A percentile compares a stretch with the other conserved stretches of the same genome.
Evolutionary conservation across 768 basidiomycete species (phyloP).

Genomic region (Xerocomellus dryophilus): DNA sequence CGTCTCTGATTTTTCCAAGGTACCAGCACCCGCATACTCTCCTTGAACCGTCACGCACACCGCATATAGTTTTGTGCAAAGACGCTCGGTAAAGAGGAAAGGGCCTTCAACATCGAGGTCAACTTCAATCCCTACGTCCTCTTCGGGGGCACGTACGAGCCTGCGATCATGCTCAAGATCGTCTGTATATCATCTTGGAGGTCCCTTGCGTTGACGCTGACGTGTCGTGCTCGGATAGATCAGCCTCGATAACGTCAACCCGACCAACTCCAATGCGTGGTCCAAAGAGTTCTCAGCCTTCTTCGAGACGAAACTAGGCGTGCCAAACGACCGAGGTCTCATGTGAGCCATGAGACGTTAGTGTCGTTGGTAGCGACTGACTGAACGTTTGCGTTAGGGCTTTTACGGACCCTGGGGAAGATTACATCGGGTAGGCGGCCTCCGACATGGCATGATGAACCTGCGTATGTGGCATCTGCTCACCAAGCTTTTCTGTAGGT

Average conservation of each 20-base stretch:
- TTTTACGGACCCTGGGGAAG: slow-evolving; percentile 28
- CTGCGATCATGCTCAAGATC: slow-evolving; percentile 56
- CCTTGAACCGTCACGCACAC: neutral
- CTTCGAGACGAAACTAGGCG: slow-evolving; percentile 52
- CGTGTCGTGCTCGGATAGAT: slow-evolving; percentile 35
- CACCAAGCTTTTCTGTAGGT: slow-evolving; percentile 2
- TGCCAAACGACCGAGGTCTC: slow-evolving; percentile 54
- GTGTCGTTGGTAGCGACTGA: neutral
- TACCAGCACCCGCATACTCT: slow-evolving; percentile 14
- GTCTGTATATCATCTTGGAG: slow-evolving; percentile 39
- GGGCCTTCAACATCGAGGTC: slow-evolving; percentile 52
- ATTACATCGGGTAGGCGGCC: slow-evolving; percentile 22
- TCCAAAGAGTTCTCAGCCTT: slow-evolving; percentile 54
- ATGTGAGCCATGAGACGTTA: slow-evolving; percentile 37
- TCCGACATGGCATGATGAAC: neutral
- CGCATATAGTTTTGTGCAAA: slow-evolving; percentile 47
- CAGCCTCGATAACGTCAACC: slow-evolving; percentile 54
- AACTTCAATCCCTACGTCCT: slow-evolving; percentile 58
- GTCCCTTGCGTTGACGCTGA: neutral
- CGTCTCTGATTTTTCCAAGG: slow-evolving; percentile 56
- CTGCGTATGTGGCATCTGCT: neutral
- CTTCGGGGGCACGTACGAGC: slow-evolving; percentile 62
- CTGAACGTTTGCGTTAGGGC: slow-evolving; percentile 9
- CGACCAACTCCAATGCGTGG: slow-evolving; percentile 46
- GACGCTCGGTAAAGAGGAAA: slow-evolving; percentile 53